Percentiles rank a stretch among this genome's conserved stretches.
These are phyloP conservation scores for Scleromitrula shiraiana DNA, from an alignment of 2,329 filamentous ascomycete genomes.

Conservation along the genomic window DNA sequence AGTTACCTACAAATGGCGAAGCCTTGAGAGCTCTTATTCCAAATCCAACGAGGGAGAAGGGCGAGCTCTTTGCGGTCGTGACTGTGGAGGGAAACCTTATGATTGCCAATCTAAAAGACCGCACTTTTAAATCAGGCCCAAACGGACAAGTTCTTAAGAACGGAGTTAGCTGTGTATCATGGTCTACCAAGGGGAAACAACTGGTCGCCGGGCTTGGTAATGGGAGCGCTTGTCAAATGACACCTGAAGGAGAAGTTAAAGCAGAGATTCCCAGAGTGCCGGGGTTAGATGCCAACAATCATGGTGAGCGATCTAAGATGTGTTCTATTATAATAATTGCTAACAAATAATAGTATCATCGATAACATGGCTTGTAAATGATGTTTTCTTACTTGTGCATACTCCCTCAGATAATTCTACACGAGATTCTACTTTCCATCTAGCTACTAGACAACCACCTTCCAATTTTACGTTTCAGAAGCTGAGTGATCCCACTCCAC, in stretches of 20 bases:
- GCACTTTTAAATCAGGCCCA: conserved; percentile 46
- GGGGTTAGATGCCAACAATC: conserved; percentile 51
- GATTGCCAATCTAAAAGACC: conserved; percentile 71
- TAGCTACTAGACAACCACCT: conserved; percentile 60
- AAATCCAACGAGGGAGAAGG: conserved; percentile 68
- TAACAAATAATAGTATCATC: conserved; percentile 53
- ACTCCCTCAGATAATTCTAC: conserved; percentile 51
- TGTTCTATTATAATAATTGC: conserved; percentile 20
- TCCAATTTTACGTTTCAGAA: conserved; percentile 64
- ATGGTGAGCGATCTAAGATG: conserved; percentile 47
- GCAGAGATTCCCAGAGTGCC: conserved; percentile 73
- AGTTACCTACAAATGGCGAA: conserved; percentile 69
- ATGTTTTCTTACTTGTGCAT: conserved; percentile 75
- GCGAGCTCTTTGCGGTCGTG: conserved; percentile 72
- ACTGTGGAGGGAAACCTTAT: conserved; percentile 73
- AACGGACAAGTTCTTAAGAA: conserved; percentile 61
- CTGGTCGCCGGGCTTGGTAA: conserved; percentile 77
- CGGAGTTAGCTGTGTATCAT: conserved; percentile 75
- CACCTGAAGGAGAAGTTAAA: conserved; percentile 68
- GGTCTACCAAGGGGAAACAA: conserved; percentile 92
- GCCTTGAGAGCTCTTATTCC: conserved; percentile 67
- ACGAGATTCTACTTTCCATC: conserved; percentile 65
- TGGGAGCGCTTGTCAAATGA: conserved; percentile 76
- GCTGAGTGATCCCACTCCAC: conserved; percentile 64
- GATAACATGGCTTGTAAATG: conserved; percentile 80